Conservation (phyloP, 2,329 filamentous ascomycete genomes). For the Curvularia sp. region DNA sequence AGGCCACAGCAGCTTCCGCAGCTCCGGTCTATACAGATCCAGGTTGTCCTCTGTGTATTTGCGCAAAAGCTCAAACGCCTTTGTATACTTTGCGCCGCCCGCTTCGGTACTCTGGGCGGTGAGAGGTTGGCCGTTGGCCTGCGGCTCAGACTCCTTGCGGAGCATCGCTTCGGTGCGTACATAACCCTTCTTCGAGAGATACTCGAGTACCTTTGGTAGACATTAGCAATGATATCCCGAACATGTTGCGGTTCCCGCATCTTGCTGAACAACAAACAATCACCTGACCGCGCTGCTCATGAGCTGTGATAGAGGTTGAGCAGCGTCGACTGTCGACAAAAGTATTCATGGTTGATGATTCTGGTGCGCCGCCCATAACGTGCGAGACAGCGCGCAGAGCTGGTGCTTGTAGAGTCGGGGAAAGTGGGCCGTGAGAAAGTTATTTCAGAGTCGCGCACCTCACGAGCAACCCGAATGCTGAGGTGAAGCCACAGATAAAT, state of each 20-base stretch:
- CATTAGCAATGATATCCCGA: constrained; percentile 13
- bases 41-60: constrained; percentile 91
- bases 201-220: constrained; percentile 77
- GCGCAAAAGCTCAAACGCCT: constrained; percentile 74
- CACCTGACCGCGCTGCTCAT: background rate
- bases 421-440: constrained; percentile 1
- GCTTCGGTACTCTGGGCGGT: constrained; percentile 68
- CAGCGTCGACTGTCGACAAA: background rate
- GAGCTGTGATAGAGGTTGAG: background rate
- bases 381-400: background rate
- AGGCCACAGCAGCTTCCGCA: constrained; percentile 88
- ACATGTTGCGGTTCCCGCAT: background rate
- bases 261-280: background rate
- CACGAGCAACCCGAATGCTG: background rate
- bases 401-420: background rate
- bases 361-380: background rate
- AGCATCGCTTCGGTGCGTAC: constrained; percentile 91
- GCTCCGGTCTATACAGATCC: constrained; percentile 90
- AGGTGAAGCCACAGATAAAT: background rate
- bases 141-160: constrained; percentile 83
- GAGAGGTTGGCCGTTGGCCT: constrained; percentile 82
- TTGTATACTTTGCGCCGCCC: constrained; percentile 78
- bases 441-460: background rate
- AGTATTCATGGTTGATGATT: background rate
- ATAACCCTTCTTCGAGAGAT: constrained; percentile 94